These are phyloP conservation scores for Coelastrella sp. DNA, from an alignment of 139 green algal genomes.

Conservation along the genomic window DNA sequence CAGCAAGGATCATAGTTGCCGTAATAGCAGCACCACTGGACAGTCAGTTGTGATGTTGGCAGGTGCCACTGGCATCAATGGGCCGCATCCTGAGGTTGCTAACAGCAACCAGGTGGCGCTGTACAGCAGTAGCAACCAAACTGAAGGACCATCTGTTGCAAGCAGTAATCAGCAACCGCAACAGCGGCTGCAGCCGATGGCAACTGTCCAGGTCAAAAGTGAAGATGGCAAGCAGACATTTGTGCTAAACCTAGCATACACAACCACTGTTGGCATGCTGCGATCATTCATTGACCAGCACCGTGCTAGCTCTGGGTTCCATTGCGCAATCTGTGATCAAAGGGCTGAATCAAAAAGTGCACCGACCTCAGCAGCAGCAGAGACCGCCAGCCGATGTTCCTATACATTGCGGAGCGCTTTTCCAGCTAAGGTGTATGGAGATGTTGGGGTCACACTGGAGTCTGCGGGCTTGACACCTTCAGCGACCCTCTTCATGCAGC, in stretches of 20 bases:
- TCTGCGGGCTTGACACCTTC: neutral
- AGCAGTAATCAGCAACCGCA: neutral
- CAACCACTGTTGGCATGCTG: slow-evolving; percentile 61
- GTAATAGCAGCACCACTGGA: neutral
- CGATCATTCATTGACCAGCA: slow-evolving; percentile 55
- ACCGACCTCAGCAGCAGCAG: neutral
- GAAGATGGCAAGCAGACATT: slow-evolving; percentile 68
- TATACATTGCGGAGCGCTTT: slow-evolving; percentile 30
- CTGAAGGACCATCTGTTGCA: neutral
- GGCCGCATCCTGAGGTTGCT: too few relatives aligned
- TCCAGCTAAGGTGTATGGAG: slow-evolving; percentile 11
- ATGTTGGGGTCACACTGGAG: slow-evolving; percentile 13
- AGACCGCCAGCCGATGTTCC: neutral
- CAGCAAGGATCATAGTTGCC: neutral
- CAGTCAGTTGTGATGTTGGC: neutral
- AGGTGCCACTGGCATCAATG: too few relatives aligned
- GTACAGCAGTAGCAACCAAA: neutral
- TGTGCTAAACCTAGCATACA: slow-evolving; percentile 63
- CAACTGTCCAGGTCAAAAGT: slow-evolving; percentile 63
- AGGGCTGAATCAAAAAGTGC: neutral
- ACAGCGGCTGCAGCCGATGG: slow-evolving; percentile 21
- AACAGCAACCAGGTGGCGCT: neutral
- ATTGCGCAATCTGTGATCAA: slow-evolving; percentile 2
- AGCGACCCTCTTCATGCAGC: slow-evolving; percentile 37
- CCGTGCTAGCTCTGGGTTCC: neutral